Evolutionary conservation across 768 basidiomycete genomes (phyloP).

Genomic region (Tulasnella calospora): DNA sequence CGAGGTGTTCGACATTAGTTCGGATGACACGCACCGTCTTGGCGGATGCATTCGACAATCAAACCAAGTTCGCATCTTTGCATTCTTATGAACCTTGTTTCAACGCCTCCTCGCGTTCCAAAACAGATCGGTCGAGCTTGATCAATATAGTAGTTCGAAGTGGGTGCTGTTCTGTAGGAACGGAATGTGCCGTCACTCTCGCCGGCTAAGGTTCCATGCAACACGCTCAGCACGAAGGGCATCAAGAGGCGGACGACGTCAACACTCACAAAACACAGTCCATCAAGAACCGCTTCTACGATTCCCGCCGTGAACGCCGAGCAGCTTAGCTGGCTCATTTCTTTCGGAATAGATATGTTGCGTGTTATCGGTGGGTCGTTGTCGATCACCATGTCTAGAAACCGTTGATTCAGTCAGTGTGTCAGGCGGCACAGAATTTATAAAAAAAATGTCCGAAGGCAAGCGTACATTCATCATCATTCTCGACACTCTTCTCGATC

Average conservation of each 20-base stretch:
- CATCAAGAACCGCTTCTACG: constrained; percentile 94
- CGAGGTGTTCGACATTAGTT: background rate
- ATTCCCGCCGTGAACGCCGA: constrained; percentile 98
- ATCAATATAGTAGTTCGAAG: constrained; percentile 93
- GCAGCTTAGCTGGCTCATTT: constrained; percentile 89
- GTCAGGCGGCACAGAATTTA: background rate
- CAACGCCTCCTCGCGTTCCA: constrained; percentile 89
- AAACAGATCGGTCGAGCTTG: constrained; percentile 87
- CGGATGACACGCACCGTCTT: background rate
- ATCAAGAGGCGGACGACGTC: background rate
- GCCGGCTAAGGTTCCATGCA: constrained; percentile 60
- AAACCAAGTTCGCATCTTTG: background rate
- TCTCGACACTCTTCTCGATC: constrained; percentile 93
- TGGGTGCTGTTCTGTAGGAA: constrained; percentile 74
- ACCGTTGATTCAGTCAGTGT: background rate
- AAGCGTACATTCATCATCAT: constrained; percentile 85
- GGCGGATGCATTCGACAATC: background rate
- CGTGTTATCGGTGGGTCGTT: constrained; percentile 91
- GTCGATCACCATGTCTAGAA: constrained; percentile 94
- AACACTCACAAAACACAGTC: constrained; percentile 78
- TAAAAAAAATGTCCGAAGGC: background rate
- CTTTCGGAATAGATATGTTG: constrained; percentile 87
- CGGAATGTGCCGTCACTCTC: constrained; percentile 91
- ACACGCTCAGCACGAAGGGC: background rate
- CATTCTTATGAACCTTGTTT: constrained; percentile 40